Evolutionary conservation across 1,139 yeast genomes (phyloP).

Genomic region (Suhomyces ambrosiae): DNA sequence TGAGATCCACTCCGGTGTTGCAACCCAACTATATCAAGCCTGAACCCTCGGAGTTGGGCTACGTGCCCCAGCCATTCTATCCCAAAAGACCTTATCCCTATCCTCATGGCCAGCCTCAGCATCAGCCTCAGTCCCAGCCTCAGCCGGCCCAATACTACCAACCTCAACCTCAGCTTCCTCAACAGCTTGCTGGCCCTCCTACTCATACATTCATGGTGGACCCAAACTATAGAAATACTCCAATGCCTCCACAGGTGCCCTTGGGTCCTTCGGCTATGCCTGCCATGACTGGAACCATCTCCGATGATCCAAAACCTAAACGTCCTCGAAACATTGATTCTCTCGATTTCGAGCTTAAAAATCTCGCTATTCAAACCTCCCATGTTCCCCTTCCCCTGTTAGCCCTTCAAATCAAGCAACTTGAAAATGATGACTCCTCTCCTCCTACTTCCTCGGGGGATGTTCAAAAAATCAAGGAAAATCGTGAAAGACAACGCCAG

Average conservation of each 20-base stretch:
- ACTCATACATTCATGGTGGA: neutral
- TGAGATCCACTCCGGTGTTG: conserved; percentile 8
- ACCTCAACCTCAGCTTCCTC: conserved; percentile 14
- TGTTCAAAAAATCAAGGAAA: conserved; percentile 15
- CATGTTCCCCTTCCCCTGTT: conserved; percentile 51
- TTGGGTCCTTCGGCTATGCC: neutral
- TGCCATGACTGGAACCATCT: neutral
- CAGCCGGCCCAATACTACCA: too few relatives aligned
- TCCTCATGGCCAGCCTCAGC: conserved; percentile 1
- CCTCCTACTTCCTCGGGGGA: conserved; percentile 8
- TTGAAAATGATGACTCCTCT: conserved; percentile 39
- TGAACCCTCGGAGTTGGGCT: conserved; percentile 10
- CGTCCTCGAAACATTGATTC: conserved; percentile 43
- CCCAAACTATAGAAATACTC: neutral
- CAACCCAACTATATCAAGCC: conserved; percentile 11
- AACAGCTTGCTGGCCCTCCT: conserved; percentile 3
- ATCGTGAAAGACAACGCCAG: conserved; percentile 69
- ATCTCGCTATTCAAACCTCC: conserved; percentile 47
- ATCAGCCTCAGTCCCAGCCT: conserved; percentile 17
- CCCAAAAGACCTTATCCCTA: conserved; percentile 1
- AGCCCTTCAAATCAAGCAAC: conserved; percentile 49
- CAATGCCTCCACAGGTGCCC: neutral
- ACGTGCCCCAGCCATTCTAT: conserved; percentile 8
- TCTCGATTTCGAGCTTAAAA: conserved; percentile 50
- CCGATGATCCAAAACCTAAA: conserved; percentile 21